Percentiles rank a stretch among this genome's conserved stretches.
phyloP scores from a whole-genome alignment of 2,329 filamentous ascomycete species.

The Purpureocillium lavendulum region DNA sequence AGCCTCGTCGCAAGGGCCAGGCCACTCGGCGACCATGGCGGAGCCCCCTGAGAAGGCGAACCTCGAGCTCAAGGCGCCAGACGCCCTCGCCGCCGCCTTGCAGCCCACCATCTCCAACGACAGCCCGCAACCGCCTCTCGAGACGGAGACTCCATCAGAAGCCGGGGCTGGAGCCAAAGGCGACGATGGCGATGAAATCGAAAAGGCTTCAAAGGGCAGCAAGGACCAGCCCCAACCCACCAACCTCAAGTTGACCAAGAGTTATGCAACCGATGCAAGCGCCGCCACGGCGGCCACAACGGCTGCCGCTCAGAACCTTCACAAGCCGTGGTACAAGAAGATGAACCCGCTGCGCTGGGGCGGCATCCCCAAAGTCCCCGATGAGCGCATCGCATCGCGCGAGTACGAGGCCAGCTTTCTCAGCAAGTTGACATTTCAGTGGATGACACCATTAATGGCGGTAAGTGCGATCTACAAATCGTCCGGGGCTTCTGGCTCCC shows the following conservation, averaged over 20 bases:
- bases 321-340: conserved; percentile 55
- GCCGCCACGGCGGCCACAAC: conserved; percentile 33
- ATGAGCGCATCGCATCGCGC: conserved; percentile 44
- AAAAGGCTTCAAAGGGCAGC: background rate
- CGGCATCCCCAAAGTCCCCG: conserved; percentile 43
- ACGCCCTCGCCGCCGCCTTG: conserved; percentile 18
- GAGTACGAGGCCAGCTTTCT: conserved; percentile 69
- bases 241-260: conserved; percentile 29
- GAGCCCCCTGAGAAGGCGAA: conserved; percentile 14
- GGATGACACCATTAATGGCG: conserved; percentile 83
- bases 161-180: background rate
- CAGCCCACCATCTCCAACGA: conserved; percentile 6
- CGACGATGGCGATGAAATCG: conserved; percentile 10
- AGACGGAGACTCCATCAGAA: background rate
- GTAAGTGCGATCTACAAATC: conserved; percentile 31
- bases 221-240: background rate
- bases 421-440: conserved; percentile 73
- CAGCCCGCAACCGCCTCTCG: background rate
- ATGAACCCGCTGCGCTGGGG: conserved; percentile 56
- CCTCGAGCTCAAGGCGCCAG: conserved; percentile 16
- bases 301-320: conserved; percentile 19
- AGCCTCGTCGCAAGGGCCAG: background rate
- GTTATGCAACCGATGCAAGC: conserved; percentile 46
- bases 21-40: conserved; percentile 12
- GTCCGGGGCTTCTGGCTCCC: too few species aligned